Base-by-base conservation (phyloP, 306 rosid species). In the Glycine soja region DNA sequence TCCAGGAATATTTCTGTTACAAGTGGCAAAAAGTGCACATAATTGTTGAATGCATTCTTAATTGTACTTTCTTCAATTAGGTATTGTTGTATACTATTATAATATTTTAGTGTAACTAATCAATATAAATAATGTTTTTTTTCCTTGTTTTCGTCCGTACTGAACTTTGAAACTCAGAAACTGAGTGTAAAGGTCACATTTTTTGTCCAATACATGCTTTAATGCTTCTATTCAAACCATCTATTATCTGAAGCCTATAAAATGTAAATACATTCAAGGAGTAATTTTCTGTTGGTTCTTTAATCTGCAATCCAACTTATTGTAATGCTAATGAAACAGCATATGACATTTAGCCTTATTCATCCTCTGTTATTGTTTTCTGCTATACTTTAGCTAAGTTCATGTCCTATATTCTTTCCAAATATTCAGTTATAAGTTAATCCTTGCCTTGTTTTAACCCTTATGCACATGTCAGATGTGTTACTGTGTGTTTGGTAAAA, bases 51-150 rank as follows among this genome's bases (percentile, higher is more conserved):
- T 78, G 88, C 75, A 88, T 83, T 87, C 68, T 78, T 76, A 57
- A 79, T 52, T 78, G 75, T 86, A 82, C 84, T 81, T 54, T 86
- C 84, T 81, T 84, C 70, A 54, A 69, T 65, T 80, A 85, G 87
- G 86, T 80, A 78, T 76, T 79, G 40, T 82, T 90, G 85, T 91
- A 87, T 70, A 85, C 88, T 79, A 32, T 84, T 70, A 66, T 73
- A 58, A 57, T 82, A 70, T 83, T 83, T 85, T 80, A 42, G 63
- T 92, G 92, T 85, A 88, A 85, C 81, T 87, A 89, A 56, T 87
- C 59, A 54, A 52, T 52, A 83, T 81, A 79, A 82, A 66, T 81
- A 81, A 86, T 75, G 85, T 51, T 68, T 70, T 79, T 63, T 46
- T 84, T 78, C 32, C 71, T 45, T 64, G 77, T 70, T 68, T 67